Base-by-base conservation (phyloP, 257 asterid species). In the Paraleonurus japonicus region DNA sequence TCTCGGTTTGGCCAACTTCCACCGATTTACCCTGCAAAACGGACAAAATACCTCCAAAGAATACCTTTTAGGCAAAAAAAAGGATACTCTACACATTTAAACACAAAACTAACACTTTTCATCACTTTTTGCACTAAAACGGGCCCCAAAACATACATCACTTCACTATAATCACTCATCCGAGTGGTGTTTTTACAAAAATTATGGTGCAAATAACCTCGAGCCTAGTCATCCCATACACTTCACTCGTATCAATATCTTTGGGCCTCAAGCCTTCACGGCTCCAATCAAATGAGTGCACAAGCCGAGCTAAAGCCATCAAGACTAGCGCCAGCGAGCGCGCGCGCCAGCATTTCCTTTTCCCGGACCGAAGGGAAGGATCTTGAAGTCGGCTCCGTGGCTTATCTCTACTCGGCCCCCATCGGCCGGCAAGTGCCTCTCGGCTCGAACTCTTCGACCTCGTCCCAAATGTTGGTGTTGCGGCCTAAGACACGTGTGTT, bases 191-290 rank as follows among this genome's bases (percentile, higher is more conserved):
- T n/a, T n/a, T n/a, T n/a, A n/a, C n/a, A n/a, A n/a, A n/a, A n/a
- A n/a, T n/a, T n/a, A n/a, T n/a, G n/a, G n/a, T n/a, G n/a, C n/a
- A n/a, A n/a, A n/a, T n/a, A n/a, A n/a, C n/a, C n/a, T n/a, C n/a
- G n/a, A n/a, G n/a, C n/a, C n/a, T n/a, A n/a, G n/a, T n/a, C 96
- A 94, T 88, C 8, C 99, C 99, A 61, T 94, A 94, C n/a, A 91
- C 97, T 71, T 94, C 99, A 17, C 12, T 67, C 2, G 96, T 94
- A 27, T 91, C 99, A 45, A 94, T 81, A 39, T 85, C 93, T 63
- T 88, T 69, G 26, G 81, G 86, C 76, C 72, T 78, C 59, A 84
- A 7, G 22, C 96, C 96, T 28, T 69, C 70, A n/a, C 84, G 96
- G 75, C 78, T 54, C 96, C 97, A 94, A 43, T 94, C 90, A 61